Base-by-base conservation (phyloP, 306 rosid species). In the Dryas alaskensis region DNA sequence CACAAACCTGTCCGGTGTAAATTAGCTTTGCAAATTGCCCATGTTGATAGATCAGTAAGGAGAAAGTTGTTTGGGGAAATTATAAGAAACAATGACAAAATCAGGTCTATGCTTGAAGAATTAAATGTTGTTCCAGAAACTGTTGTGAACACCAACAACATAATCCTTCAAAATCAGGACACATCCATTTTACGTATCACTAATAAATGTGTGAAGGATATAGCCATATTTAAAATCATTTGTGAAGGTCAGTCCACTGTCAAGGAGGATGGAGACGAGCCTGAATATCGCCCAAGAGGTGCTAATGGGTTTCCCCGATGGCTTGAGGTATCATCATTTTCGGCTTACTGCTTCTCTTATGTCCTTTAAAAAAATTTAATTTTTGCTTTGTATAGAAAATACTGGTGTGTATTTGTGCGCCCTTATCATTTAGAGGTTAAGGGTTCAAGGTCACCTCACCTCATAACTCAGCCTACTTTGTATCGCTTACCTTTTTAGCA, bases 1-100 rank as follows among this genome's bases (percentile, higher is more conserved):
- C 99, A 95, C 87, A 95, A 95, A 79, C 99, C 99, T 12, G 96
- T 95, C 22, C 81, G 98, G 73, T 95, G 99, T 81, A 95, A 92
- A 81, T 87, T 92, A 82, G 71, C 82, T 74, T 76, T 95, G 51
- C 86, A 82, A 67, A 87, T 95, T 81, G 80, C 92, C 70, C 92
- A 92, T 78, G 96, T 81, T 70, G 97, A 95, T 86, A 88, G 95
- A 79, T 95, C 99, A 63, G 81, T 82, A 25, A 87, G 98, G 85
- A 87, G 99, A 86, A 85, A 82, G 76, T 92, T 88, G 82, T 82
- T 86, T 42, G 99, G 99, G 75, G 86, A 84, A 73, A 80, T 95
- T 62, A 68, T 86, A 77, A 82, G 61, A 52, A 69, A 87, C 63
- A 89, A 86, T 73, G 97, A 92, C 73, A 95, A 85, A 78, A 85